Percentiles rank a stretch among this genome's conserved stretches.
These are phyloP conservation scores for Suillus sp. DNA, from an alignment of 768 basidiomycete species.

Conservation along the genomic window DNA sequence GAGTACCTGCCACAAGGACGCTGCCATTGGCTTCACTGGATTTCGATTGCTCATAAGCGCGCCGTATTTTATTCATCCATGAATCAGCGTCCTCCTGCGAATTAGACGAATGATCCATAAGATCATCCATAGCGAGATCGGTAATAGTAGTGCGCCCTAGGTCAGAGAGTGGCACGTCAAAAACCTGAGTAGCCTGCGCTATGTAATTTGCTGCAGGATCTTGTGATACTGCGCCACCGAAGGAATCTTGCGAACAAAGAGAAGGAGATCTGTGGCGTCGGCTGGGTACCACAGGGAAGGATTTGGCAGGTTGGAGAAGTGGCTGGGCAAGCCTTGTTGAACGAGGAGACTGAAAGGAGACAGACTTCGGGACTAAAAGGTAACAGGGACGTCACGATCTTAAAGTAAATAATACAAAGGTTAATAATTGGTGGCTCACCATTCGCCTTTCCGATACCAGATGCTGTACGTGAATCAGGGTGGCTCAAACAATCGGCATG, in stretches of 20 bases:
- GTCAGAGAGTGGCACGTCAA: constrained; percentile 60
- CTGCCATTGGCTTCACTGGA: constrained; percentile 20
- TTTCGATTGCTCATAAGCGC: constrained; percentile 12
- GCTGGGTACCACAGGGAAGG: constrained; percentile 25
- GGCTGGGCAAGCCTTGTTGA: constrained; percentile 18
- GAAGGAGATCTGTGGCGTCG: constrained; percentile 39
- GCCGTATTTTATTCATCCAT: constrained; percentile 7
- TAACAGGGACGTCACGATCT: constrained; percentile 30
- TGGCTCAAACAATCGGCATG: constrained; percentile 29
- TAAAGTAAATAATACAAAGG: constrained; percentile 21
- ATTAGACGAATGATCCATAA: neutral
- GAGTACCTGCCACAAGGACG: constrained; percentile 57
- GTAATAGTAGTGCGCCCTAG: constrained; percentile 41
- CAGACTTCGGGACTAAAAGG: constrained; percentile 30
- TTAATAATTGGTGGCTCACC: constrained; percentile 31
- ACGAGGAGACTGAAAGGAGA: constrained; percentile 38
- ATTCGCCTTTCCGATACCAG: constrained; percentile 30
- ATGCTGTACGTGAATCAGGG: constrained; percentile 30
- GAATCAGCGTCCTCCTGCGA: constrained; percentile 12
- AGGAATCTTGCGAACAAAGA: constrained; percentile 60
- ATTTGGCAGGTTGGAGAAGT: constrained; percentile 22
- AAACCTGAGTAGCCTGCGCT: constrained; percentile 46
- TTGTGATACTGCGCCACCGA: constrained; percentile 52
- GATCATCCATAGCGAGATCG: constrained; percentile 19
- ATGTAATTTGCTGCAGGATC: constrained; percentile 50